These are phyloP conservation scores for Amanita pallidorosea DNA, from an alignment of 768 basidiomycete species.

Conservation along the genomic window DNA sequence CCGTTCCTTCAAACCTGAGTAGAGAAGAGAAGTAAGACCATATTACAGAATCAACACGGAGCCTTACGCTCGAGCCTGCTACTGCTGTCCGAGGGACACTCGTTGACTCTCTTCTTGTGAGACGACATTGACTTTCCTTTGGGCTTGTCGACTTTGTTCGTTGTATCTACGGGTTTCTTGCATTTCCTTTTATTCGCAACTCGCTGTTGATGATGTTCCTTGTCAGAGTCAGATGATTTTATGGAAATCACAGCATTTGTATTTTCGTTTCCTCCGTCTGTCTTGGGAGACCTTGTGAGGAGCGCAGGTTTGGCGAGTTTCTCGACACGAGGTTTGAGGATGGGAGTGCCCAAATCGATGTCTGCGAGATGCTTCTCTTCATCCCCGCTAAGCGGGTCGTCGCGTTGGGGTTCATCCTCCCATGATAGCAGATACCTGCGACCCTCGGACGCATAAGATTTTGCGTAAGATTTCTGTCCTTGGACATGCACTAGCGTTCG, in stretches of 20 bases:
- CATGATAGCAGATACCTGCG: constrained; percentile 19
- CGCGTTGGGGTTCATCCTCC: constrained; percentile 5
- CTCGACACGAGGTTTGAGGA: constrained; percentile 35
- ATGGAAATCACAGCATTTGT: not conserved
- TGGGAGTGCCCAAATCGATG: constrained; percentile 42
- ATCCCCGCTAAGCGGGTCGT: not conserved
- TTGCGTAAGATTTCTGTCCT: constrained; percentile 34
- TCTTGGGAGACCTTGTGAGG: not conserved
- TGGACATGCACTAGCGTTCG: constrained; percentile 38
- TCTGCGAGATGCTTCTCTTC: constrained; percentile 6
- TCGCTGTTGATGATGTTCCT: not conserved
- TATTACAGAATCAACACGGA: not conserved
- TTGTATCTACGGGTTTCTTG: not conserved
- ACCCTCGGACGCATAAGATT: constrained; percentile 32
- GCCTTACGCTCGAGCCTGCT: not conserved
- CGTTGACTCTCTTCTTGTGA: constrained; percentile 2
- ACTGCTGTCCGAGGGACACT: not conserved
- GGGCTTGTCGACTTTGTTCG: not conserved
- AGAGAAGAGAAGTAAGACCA: not conserved
- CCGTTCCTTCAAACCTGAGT: constrained; percentile 51
- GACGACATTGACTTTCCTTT: not conserved
- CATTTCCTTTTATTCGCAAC: not conserved
- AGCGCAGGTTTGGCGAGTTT: not conserved
- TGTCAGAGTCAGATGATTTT: not conserved
- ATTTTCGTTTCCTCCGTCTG: not conserved